Evolutionary conservation across 371 early-diverging fungal genomes (phyloP), one percentile per base, ranked within the genome.

Genomic region (Rhizopus arrhizus): DNA sequence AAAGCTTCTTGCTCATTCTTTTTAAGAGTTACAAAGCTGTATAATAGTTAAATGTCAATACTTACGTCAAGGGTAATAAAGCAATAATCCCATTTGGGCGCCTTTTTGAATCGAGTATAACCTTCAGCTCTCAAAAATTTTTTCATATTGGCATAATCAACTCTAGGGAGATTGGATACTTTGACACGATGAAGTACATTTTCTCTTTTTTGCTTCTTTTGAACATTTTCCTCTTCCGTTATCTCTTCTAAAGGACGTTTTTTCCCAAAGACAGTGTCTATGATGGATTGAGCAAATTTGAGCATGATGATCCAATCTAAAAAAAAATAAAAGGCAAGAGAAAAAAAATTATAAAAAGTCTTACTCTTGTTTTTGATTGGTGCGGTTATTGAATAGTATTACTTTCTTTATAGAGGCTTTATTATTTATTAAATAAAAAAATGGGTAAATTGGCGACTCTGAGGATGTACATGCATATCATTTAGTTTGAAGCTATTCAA

Each of bases 381-480:
- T 40, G 32, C 40, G 38, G 13, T 36, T 15, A 40, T 45, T 40
- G 35, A 59, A 59, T 36, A 22, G 2, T 22, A 22, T 22, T 22
- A 22, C 22, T 22, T 22, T 22, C 22, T 22, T 22, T 22, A 22
- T 22, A 22, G 22, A 22, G 22, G 22, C 22, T 22, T 22, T 22
- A 22, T 22, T 22, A 22, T 22, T 22, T 22, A 22, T 77, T 83
- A 89, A 56, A 82, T 61, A 68, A 91, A 89, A 62, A 86, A 88
- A 62, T 90, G 91, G 32, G 91, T 90, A 63, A 86, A 81, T 42
- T 78, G 65, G 11, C 83, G 82, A 63, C 91, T 89, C 28, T 89
- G 86, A 46, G 80, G 75, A 61, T 91, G 91, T 13, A 91, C 88
- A 36, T 73, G 72, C 91, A 91, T 89, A 58, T 90, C 90, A 43